phyloP scores from a whole-genome alignment of 306 rosid species.

The Cucurbita ficifolia region DNA sequence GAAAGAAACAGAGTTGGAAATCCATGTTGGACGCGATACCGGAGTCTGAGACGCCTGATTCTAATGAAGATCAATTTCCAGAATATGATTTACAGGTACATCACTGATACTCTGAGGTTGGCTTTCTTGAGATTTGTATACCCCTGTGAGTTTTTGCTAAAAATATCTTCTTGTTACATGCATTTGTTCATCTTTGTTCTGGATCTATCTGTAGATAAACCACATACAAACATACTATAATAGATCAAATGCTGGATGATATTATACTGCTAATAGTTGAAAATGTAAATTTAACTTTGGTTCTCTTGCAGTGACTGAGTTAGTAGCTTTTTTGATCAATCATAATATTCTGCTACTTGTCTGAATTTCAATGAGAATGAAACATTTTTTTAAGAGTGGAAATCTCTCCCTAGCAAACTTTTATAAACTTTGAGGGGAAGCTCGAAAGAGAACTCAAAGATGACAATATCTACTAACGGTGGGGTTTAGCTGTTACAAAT shows the following conservation, averaged over 20 bases:
- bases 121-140: not conserved
- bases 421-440: too few species aligned
- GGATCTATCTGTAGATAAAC: not conserved
- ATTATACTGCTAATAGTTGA: not conserved
- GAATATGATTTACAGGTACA: constrained; percentile 52
- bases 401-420: too few species aligned
- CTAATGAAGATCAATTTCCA: constrained; percentile 33
- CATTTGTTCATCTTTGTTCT: not conserved
- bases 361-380: not conserved
- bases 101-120: not conserved
- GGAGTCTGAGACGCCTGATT: constrained; percentile 58
- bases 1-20: constrained; percentile 56
- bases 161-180: not conserved
- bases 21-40: constrained; percentile 59
- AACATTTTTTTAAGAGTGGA: too few species aligned
- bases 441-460: too few species aligned
- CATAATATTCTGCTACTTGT: not conserved
- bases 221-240: not conserved
- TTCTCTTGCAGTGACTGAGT: not conserved
- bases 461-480: too few species aligned
- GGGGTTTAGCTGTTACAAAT: too few species aligned
- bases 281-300: not conserved
- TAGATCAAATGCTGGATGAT: not conserved
- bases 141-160: not conserved
- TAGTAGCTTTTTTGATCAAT: not conserved